Percentiles rank a stretch among this genome's conserved stretches.
Conservation (phyloP, 2,329 filamentous ascomycete species). For the Davidsoniella virescens region DNA sequence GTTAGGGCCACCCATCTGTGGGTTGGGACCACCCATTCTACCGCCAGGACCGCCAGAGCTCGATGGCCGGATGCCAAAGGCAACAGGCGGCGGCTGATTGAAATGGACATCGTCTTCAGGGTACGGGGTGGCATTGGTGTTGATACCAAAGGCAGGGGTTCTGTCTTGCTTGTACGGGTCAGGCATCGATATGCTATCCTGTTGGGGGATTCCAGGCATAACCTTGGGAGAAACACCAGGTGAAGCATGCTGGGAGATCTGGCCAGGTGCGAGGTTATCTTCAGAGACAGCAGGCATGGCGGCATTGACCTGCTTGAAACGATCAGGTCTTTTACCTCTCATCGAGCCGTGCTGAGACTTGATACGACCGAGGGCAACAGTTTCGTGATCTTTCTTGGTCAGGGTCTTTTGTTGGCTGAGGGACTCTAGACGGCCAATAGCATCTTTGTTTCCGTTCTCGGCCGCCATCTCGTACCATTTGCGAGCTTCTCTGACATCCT, state of each 20-base stretch:
- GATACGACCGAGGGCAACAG: conserved; percentile 75
- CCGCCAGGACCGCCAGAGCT: conserved; percentile 15
- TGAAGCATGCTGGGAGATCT: conserved; percentile 14
- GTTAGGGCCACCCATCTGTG: not conserved
- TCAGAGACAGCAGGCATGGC: conserved; percentile 35
- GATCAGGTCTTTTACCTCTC: conserved; percentile 42
- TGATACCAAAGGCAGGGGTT: conserved; percentile 29
- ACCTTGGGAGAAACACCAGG: conserved; percentile 14
- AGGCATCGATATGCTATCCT: conserved; percentile 18
- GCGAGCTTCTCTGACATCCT: conserved; percentile 65
- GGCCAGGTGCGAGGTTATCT: conserved; percentile 15
- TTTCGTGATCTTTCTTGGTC: conserved; percentile 83
- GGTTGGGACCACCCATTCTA: not conserved
- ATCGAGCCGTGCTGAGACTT: conserved; percentile 63
- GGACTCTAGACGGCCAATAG: conserved; percentile 63
- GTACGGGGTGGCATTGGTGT: conserved; percentile 35
- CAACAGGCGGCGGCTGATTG: conserved; percentile 30
- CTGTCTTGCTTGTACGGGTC: conserved; percentile 25
- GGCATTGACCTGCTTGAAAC: conserved; percentile 23
- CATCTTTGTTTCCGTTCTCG: conserved; percentile 83
- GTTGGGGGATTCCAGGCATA: conserved; percentile 13
- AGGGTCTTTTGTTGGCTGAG: conserved; percentile 69
- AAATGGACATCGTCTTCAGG: conserved; percentile 35
- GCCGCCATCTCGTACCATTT: conserved; percentile 85
- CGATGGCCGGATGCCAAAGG: conserved; percentile 38